Conservation (phyloP, 2,329 filamentous ascomycete genomes). For the Dichotomopilus funicola region DNA sequence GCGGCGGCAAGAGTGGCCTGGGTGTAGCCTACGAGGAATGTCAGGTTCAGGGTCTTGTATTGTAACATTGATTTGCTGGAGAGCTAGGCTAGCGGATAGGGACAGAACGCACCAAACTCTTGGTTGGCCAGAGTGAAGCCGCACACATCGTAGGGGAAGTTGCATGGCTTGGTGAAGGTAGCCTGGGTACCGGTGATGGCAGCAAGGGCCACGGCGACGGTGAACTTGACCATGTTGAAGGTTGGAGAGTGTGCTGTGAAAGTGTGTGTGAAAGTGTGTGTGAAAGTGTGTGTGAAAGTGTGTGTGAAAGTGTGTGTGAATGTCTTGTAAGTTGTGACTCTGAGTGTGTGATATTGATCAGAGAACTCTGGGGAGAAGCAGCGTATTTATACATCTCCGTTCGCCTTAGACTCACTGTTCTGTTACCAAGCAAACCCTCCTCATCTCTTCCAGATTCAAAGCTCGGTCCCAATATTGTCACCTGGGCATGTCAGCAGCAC, state of each 20-base stretch:
- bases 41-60: background rate
- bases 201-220: constrained; percentile 3
- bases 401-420: too few species aligned
- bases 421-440: too few species aligned
- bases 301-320: background rate
- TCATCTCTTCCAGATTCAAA: too few species aligned
- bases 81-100: background rate
- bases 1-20: background rate
- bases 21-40: background rate
- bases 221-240: constrained; percentile 10
- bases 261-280: background rate
- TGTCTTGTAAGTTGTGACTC: background rate
- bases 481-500: too few species aligned
- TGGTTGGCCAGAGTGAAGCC: constrained; percentile 7
- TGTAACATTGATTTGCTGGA: too few species aligned
- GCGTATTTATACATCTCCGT: background rate
- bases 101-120: background rate
- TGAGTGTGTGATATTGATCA: background rate
- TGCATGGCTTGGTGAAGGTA: constrained; percentile 6
- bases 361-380: background rate
- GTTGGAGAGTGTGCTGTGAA: background rate
- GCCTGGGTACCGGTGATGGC: constrained; percentile 6
- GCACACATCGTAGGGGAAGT: constrained; percentile 10
- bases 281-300: background rate
- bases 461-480: too few species aligned